Conservation (phyloP, 306 rosid genomes). For the Rubus idaeus region DNA sequence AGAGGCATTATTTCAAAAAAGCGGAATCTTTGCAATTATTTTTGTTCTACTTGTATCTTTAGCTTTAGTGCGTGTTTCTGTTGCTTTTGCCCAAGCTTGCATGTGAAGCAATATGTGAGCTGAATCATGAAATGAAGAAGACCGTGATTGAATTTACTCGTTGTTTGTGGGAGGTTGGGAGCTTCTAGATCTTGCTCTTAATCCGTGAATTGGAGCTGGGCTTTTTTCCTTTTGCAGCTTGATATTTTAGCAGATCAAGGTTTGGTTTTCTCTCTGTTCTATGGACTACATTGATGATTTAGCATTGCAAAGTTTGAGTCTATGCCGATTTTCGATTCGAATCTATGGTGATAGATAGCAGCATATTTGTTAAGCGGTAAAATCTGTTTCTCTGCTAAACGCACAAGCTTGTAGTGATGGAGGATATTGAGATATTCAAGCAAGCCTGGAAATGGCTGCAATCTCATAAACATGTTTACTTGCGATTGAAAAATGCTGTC, state of each 20-base stretch:
- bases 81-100: slow-evolving; percentile 69
- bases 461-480: slow-evolving; percentile 59
- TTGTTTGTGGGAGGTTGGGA: slow-evolving; percentile 30
- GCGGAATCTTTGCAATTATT: slow-evolving; percentile 30
- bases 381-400: not conserved
- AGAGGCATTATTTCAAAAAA: slow-evolving; percentile 45
- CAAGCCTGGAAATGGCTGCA: slow-evolving; percentile 89
- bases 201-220: slow-evolving; percentile 32
- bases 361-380: slow-evolving; percentile 10
- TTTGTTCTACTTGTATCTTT: slow-evolving; percentile 27
- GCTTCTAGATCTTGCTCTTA: slow-evolving; percentile 32
- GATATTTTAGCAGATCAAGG: slow-evolving; percentile 41
- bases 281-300: slow-evolving; percentile 60
- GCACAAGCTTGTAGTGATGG: slow-evolving; percentile 45
- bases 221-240: slow-evolving; percentile 16
- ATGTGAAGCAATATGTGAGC: slow-evolving; percentile 63
- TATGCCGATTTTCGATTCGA: slow-evolving; percentile 11
- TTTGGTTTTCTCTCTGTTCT: slow-evolving; percentile 1
- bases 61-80: slow-evolving; percentile 33
- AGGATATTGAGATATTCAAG: slow-evolving; percentile 78
- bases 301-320: slow-evolving; percentile 25
- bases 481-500: slow-evolving; percentile 40
- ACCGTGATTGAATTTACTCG: slow-evolving; percentile 60
- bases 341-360: slow-evolving; percentile 41
- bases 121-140: slow-evolving; percentile 32